Evolutionary conservation across 768 basidiomycete species (phyloP), one percentile per base, ranked within the genome.

Genomic region (Lentinus brumalis): DNA sequence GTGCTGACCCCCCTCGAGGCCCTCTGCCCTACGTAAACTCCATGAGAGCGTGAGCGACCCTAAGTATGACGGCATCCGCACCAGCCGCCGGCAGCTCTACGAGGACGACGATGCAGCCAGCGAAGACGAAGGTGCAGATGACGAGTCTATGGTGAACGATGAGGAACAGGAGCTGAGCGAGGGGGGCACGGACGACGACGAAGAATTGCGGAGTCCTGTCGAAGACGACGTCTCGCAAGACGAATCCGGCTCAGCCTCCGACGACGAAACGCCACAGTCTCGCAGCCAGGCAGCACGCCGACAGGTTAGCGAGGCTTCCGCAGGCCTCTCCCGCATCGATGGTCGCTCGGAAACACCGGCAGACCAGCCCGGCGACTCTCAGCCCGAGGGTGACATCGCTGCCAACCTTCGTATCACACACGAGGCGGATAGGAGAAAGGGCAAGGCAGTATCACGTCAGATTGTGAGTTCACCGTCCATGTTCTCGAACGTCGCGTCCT

Each of bases 401-500:
- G 76, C 80, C 0, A 77, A 77, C 29, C 75, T 93, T 59, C 81
- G 79, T 64, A 79, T 81, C 70, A 85, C 79, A 18, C 81, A 87
- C 65, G 85, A 88, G 53, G 83, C 85, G 52, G 92, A 94, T 72
- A 77, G 82, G 45, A 80, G 78, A 74, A 98, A 98, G 74, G 96
- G 96, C 3, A 84, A 83, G 64, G 94, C 91, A 6, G 86, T 98
- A 56, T 81, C 85, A 50, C 84, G 83, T 63, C 96, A 98, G 76
- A 83, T 94, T 56, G 96, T 91, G 68, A 59, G 62, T 59, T 11
- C 53, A n/a, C 26, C 49, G 29, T 15, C 9, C 29, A 7, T 32
- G 29, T 26, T 38, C 26, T 38, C 46, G 35, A 32, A 21, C 18
- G n/a, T 41, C 50, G 29, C 52, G 50, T 57, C 49, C 64, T 55